These are phyloP conservation scores for Blastocystis sp. DNA, from an alignment of 352 stramenopile species.

Conservation along the genomic window DNA sequence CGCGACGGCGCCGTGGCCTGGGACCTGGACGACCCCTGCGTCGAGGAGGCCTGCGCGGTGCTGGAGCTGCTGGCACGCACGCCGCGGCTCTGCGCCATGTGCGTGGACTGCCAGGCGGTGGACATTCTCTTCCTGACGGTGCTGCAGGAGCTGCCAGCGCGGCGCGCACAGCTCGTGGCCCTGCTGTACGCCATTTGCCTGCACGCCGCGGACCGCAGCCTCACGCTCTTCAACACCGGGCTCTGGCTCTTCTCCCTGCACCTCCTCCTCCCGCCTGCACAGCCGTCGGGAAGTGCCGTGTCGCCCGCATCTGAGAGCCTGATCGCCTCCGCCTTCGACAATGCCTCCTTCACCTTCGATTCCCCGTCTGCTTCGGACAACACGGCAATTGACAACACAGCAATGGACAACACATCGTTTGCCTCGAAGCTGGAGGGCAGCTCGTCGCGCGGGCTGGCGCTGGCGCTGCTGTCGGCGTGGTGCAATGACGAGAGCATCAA, in stretches of 20 bases:
- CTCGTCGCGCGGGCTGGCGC: background rate
- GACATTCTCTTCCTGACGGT: conserved; percentile 17
- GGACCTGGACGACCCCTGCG: background rate
- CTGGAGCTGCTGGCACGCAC: background rate
- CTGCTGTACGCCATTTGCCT: background rate
- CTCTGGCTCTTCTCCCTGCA: conserved; percentile 54
- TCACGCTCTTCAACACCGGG: background rate
- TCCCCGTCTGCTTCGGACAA: too few relatives aligned
- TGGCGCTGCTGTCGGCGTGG: background rate
- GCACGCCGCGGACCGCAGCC: background rate
- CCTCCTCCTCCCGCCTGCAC: background rate
- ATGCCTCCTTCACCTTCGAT: background rate
- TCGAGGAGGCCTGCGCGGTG: background rate
- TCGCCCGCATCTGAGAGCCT: too few relatives aligned
- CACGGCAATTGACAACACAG: too few relatives aligned
- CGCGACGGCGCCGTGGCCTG: background rate
- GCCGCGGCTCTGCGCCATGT: background rate
- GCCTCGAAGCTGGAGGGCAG: too few relatives aligned
- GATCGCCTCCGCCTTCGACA: background rate
- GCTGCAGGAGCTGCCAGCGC: background rate
- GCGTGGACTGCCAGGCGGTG: background rate
- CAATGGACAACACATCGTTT: too few relatives aligned
- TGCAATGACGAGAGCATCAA: conserved; percentile 14
- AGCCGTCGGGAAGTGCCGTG: background rate
- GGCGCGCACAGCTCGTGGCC: background rate